Base-by-base conservation (phyloP, 2,329 filamentous ascomycete genomes). In the Apiospora hydei region DNA sequence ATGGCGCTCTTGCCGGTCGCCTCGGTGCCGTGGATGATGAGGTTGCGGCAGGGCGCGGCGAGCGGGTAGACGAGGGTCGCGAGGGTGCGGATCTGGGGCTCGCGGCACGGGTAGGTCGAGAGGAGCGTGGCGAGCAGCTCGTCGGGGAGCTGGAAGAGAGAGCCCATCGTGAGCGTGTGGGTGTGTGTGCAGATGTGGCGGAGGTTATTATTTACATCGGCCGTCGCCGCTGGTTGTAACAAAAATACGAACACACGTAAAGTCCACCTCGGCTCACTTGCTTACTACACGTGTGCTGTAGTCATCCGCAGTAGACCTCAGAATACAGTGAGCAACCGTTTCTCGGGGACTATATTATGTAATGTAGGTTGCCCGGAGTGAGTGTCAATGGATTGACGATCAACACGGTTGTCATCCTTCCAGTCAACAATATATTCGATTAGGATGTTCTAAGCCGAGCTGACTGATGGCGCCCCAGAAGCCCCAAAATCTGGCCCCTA, bases 1-100 rank as follows among this genome's bases (percentile, higher is more conserved):
- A 98, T 88, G 67, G 89, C 89, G 44, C 91, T 94, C 84, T 98
- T 98, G 53, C 95, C 96, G 0, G 95, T 97, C 2, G 94, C 92
- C 78, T 95, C 91, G 43, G 95, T 90, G 69, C 96, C 96, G 81
- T 98, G 91, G 68, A 97, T 82, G 30, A 98, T 90, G 14, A 98
- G 81, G 73, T 93, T 93, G 14, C 90, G 86, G 71, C 93, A 93
- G 71, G 90, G 91, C 43, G 93, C 91, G n/a, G 91, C 86, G 67
- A 84, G 82, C 30, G 90, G 88, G 90, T 94, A 78, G 38, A 91
- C 77, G 5, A 92, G 84, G 1, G 88, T 88, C 26, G 87, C 83
- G 13, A 92, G 81, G 21, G 88, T 84, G n/a, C 86, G 85, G 71
- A 90, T 90, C 79, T 92, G 90, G 68, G 84, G 81, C 67, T 89